These are phyloP conservation scores for Colletotrichum lupini DNA, from an alignment of 2,329 filamentous ascomycete genomes.

Conservation along the genomic window DNA sequence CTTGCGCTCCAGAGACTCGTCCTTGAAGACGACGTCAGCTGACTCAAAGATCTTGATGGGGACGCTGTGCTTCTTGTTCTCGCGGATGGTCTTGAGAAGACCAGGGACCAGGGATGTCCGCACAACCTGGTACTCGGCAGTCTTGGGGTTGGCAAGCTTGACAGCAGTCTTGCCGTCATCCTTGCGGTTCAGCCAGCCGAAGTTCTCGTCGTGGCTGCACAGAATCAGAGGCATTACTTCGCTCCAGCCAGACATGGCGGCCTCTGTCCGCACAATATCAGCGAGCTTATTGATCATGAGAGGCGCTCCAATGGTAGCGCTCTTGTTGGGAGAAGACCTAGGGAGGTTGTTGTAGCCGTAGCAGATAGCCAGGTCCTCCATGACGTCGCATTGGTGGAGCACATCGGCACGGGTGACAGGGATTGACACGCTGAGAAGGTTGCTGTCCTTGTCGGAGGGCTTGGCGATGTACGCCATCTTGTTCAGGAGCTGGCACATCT, in stretches of 20 bases:
- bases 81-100: slow-evolving; percentile 90
- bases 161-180: slow-evolving; percentile 88
- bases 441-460: slow-evolving; percentile 75
- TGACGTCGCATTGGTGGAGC: slow-evolving; percentile 95
- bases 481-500: slow-evolving; percentile 82
- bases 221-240: slow-evolving; percentile 97
- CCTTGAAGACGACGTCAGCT: slow-evolving; percentile 92
- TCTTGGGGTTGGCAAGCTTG: slow-evolving; percentile 91
- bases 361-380: slow-evolving; percentile 97
- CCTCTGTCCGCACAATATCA: slow-evolving; percentile 90
- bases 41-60: slow-evolving; percentile 95
- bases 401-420: slow-evolving; percentile 94
- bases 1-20: slow-evolving; percentile 82
- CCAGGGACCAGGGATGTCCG: slow-evolving; percentile 88
- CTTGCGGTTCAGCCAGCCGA: slow-evolving; percentile 90
- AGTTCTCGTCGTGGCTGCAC: slow-evolving; percentile 98
- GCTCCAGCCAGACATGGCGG: slow-evolving; percentile 94
- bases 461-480: slow-evolving; percentile 91
- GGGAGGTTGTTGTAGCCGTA: slow-evolving; percentile 98
- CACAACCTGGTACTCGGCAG: slow-evolving; percentile 91
- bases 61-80: slow-evolving; percentile 89
- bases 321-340: slow-evolving; percentile 85
- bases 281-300: slow-evolving; percentile 93
- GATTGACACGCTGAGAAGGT: slow-evolving; percentile 83
- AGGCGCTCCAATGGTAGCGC: slow-evolving; percentile 86